Conservation (phyloP, 768 basidiomycete genomes). For the Lactarius trivialis region DNA sequence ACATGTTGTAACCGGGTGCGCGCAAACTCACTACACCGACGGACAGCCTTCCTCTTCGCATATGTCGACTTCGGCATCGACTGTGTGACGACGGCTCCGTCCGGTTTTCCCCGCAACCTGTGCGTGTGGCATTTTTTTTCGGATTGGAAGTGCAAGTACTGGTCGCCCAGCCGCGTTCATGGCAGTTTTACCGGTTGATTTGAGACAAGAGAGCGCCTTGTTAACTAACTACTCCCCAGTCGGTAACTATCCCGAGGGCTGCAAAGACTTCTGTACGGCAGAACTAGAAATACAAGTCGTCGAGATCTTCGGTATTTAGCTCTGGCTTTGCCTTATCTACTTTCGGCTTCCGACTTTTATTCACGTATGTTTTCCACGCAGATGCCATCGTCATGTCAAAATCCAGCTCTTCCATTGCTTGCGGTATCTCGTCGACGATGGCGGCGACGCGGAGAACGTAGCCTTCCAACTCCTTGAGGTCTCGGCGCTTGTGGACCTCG, state of each 20-base stretch:
- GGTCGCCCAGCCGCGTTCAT: too few species aligned
- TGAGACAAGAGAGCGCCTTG: not conserved
- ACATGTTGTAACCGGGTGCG: too few species aligned
- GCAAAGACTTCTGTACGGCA: not conserved
- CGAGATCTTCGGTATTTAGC: conserved; percentile 12
- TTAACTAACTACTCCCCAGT: not conserved
- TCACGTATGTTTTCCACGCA: conserved; percentile 6
- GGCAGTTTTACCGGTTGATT: too few species aligned
- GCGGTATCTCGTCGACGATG: conserved; percentile 1
- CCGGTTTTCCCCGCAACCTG: too few species aligned
- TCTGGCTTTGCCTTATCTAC: conserved; percentile 8
- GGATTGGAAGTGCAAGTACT: too few species aligned
- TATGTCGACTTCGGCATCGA: too few species aligned
- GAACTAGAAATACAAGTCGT: not conserved
- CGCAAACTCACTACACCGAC: too few species aligned
- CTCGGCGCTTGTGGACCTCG: not conserved
- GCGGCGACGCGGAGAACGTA: not conserved
- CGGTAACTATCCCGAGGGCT: not conserved
- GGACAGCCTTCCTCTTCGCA: too few species aligned
- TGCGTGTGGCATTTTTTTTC: too few species aligned
- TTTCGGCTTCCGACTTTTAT: conserved; percentile 4
- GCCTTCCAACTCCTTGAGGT: conserved; percentile 1
- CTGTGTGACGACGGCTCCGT: too few species aligned
- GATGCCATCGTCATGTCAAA: conserved; percentile 7
- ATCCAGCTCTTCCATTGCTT: conserved; percentile 5